A percentile compares a stretch with the other conserved stretches of the same genome.
Conservation (phyloP, 2,329 filamentous ascomycete species). For the Curvularia eragrostidis region DNA sequence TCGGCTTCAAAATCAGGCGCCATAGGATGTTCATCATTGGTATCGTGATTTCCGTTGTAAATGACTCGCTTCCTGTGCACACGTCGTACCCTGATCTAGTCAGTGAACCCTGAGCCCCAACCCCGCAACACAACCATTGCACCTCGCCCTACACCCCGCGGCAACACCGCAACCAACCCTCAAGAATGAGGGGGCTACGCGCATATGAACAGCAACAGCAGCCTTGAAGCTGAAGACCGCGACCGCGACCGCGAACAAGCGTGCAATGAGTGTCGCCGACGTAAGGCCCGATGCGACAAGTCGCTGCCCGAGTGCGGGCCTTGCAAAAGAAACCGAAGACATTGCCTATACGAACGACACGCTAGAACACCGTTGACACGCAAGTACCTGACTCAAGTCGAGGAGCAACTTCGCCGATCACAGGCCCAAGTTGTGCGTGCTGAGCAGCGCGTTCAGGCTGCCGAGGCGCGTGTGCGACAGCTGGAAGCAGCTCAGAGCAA, state of each 20-base stretch:
- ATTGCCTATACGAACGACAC: slow-evolving; percentile 59
- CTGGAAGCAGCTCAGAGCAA: slow-evolving; percentile 3
- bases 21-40: background rate
- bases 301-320: slow-evolving; percentile 29
- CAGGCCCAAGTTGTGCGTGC: slow-evolving; percentile 16
- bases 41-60: background rate
- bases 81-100: background rate
- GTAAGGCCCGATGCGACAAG: slow-evolving; percentile 21
- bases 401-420: slow-evolving; percentile 16
- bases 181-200: slow-evolving; percentile 3
- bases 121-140: background rate
- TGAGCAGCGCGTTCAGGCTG: slow-evolving; percentile 8
- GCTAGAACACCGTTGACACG: slow-evolving; percentile 58
- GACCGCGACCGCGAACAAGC: slow-evolving; percentile 15
- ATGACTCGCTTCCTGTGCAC: slow-evolving; percentile 1
- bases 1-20: background rate
- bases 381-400: slow-evolving; percentile 34
- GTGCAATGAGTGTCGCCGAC: slow-evolving; percentile 22
- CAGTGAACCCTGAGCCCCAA: slow-evolving; percentile 1
- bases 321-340: slow-evolving; percentile 51
- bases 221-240: slow-evolving; percentile 5
- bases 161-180: slow-evolving; percentile 7
- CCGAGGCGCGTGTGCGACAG: slow-evolving; percentile 16
- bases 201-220: slow-evolving; percentile 18
- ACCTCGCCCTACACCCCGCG: background rate